Base-by-base conservation (phyloP, 148 eudicot species). In the Cornus controversa region DNA sequence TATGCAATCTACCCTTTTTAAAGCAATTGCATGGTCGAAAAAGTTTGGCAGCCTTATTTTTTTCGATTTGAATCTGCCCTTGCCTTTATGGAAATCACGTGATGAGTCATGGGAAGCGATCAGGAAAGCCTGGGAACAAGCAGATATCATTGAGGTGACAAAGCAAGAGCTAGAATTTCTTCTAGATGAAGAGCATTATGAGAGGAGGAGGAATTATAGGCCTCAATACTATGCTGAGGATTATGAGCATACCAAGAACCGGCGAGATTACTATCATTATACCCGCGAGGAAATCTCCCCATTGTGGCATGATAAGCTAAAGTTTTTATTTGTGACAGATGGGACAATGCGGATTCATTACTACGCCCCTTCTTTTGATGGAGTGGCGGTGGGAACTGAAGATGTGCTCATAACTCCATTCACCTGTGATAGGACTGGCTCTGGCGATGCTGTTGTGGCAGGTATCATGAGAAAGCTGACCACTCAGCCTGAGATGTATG, bases 401-500 rank as follows among this genome's bases (percentile, higher is more conserved):
- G 97, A 95, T 80, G 99, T 95, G 77, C 88, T 95, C 40, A 89
- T 95, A 72, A 91, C 99, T 40, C 96, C 99, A 20, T 91, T 89
- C 71, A 93, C 99, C 9, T 91, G 96, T 66, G 97, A 95, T 77
- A 87, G 97, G 81, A 93, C 96, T 10, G 97, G 99, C 15, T 91
- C 97, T 2, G 99, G 99, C 57, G 97, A 93, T 85, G 94, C 99
- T 15, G 75, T 96, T 77, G 99, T 96, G 60, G 99, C 97, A n/a
- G 97, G 78, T 47, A 95, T 95, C 58, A 84, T 95, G 87, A 87
- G 99, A 83, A 95, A 95, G 82, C 79, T 96, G 80, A 93, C 85
- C 24, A 90, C 86, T 25, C 69, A 80, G 10, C 94, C 93, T 5
- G 97, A 96, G 72, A 93, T 96, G 89, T 90, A 69, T 72, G 86